Conservation (phyloP, 2,329 filamentous ascomycete species). For the Penicillium verrucosum region DNA sequence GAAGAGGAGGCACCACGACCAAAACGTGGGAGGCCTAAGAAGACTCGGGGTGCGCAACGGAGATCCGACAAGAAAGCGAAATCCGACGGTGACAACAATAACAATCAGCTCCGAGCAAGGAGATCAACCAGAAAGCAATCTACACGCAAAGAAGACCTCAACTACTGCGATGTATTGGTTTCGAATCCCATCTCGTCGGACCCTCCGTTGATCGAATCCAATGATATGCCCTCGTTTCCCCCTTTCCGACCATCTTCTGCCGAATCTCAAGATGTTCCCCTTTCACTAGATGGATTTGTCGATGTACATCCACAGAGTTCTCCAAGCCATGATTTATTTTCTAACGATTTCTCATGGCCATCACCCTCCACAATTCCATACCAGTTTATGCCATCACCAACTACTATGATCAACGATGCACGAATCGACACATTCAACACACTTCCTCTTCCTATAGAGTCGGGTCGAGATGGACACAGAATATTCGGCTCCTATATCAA, state of each 20-base stretch:
- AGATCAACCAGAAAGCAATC: background rate
- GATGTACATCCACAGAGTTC: conserved; percentile 3
- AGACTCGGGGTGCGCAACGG: conserved; percentile 3
- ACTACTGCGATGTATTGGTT: background rate
- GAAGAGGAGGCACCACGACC: conserved; percentile 13
- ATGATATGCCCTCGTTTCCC: background rate
- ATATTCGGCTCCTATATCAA: conserved; percentile 43
- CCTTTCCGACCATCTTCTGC: conserved; percentile 3
- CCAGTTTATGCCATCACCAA: conserved; percentile 25
- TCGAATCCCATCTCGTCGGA: background rate
- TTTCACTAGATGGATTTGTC: background rate
- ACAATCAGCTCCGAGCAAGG: background rate
- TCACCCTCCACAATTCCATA: conserved; percentile 16
- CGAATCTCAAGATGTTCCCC: background rate
- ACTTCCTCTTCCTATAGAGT: conserved; percentile 35
- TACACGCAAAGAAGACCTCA: background rate
- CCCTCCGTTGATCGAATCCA: background rate
- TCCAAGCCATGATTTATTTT: conserved; percentile 13
- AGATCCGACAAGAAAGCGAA: conserved; percentile 3
- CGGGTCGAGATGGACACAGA: conserved; percentile 31
- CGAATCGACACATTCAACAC: conserved; percentile 39
- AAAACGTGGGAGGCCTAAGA: conserved; percentile 17
- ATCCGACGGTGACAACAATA: background rate
- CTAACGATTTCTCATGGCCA: conserved; percentile 12
- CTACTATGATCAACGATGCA: conserved; percentile 36